Conservation (phyloP, 805 yeast genomes). For the Candida germanica region DNA sequence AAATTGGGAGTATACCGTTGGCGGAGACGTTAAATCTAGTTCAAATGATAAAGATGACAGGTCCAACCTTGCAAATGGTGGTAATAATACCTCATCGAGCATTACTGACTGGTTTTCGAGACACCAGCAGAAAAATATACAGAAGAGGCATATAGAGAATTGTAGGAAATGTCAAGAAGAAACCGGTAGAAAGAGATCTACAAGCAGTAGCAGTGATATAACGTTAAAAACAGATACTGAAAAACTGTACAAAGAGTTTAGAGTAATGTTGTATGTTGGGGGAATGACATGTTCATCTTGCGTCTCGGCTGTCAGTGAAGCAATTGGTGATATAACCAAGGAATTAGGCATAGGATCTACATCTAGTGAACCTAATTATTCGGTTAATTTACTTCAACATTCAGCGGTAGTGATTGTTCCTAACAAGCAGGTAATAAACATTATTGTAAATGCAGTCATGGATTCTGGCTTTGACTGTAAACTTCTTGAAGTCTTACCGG, state of each 20-base stretch:
- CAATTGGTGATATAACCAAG: conserved; percentile 21
- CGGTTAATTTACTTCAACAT: conserved; percentile 51
- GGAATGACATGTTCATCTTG: conserved; percentile 44
- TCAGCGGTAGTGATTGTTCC: conserved; percentile 53
- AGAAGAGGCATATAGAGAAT: conserved; percentile 33
- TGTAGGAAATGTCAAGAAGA: conserved; percentile 41
- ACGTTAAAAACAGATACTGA: conserved; percentile 26
- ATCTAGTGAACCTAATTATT: conserved; percentile 30
- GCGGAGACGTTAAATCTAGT: conserved; percentile 17
- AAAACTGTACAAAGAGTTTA: conserved; percentile 23
- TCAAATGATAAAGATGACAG: conserved; percentile 3
- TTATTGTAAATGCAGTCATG: conserved; percentile 23
- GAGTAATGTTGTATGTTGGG: conserved; percentile 54
- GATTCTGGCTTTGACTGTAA: conserved; percentile 44
- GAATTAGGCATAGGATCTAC: conserved; percentile 8
- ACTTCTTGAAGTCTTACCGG: conserved; percentile 58
- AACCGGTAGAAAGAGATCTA: conserved; percentile 9
- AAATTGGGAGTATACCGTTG: conserved; percentile 30
- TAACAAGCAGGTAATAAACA: conserved; percentile 44
- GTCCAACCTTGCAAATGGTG: not conserved
- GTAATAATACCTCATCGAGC: not conserved
- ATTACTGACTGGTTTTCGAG: conserved; percentile 3
- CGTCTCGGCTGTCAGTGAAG: conserved; percentile 26
- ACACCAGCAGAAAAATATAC: not conserved
- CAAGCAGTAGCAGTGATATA: conserved; percentile 11